Conservation (phyloP, 2,329 filamentous ascomycete species). For the Huntiella omanensis region DNA sequence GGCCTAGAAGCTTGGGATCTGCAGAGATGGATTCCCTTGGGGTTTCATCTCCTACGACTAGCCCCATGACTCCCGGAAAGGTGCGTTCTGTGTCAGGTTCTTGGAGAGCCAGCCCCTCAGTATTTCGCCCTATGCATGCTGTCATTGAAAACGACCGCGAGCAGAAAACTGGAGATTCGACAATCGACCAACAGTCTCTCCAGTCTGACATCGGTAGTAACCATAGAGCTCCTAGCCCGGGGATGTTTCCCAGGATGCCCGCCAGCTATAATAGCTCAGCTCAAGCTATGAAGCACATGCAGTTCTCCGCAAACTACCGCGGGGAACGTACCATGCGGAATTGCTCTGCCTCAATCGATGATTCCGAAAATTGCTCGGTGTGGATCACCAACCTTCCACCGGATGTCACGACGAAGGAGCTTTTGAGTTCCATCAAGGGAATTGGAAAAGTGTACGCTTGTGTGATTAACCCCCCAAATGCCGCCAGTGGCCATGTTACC, state of each 20-base stretch:
- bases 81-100: not conserved
- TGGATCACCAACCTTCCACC: constrained; percentile 34
- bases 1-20: too few relatives aligned
- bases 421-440: constrained; percentile 25
- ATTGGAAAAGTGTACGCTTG: constrained; percentile 32
- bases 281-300: not conserved
- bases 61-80: too few relatives aligned
- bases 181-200: too few relatives aligned
- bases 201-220: too few relatives aligned
- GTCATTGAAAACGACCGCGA: not conserved
- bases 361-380: constrained; percentile 28
- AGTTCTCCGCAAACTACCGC: constrained; percentile 20
- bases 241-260: too few relatives aligned
- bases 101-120: not conserved
- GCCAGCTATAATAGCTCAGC: too few relatives aligned
- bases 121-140: constrained; percentile 7
- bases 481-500: constrained; percentile 17
- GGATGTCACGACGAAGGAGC: constrained; percentile 22
- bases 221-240: too few relatives aligned
- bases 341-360: constrained; percentile 21
- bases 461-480: constrained; percentile 31
- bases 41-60: too few relatives aligned
- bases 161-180: too few relatives aligned
- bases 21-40: too few relatives aligned
- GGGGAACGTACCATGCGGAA: constrained; percentile 23